Conservation (phyloP, 2,329 filamentous ascomycete genomes). For the Diaporthe australafricana region DNA sequence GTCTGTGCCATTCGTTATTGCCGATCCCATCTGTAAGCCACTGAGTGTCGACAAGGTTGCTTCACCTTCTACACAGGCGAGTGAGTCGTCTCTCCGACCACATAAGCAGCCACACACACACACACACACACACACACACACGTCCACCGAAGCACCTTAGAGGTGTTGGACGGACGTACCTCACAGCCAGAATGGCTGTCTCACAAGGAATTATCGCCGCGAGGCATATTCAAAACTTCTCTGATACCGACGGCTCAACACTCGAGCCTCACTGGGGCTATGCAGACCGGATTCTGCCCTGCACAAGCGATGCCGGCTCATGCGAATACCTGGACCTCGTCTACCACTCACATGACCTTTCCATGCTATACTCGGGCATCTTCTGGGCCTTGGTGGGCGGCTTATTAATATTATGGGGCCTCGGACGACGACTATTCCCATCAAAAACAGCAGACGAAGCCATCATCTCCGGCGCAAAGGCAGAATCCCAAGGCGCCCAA, state of each 20-base stretch:
- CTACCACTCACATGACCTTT: constrained; percentile 59
- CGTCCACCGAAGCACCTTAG: background rate
- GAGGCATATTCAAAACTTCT: constrained; percentile 56
- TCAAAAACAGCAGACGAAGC: background rate
- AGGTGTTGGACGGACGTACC: background rate
- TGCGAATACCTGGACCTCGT: constrained; percentile 64
- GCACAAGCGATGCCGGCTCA: constrained; percentile 58
- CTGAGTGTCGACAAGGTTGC: background rate
- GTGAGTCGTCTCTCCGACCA: background rate
- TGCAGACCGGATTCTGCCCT: constrained; percentile 57
- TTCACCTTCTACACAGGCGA: background rate
- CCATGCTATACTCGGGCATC: constrained; percentile 63
- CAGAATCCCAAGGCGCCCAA: background rate
- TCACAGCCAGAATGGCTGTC: constrained; percentile 29
- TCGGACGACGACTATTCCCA: constrained; percentile 43
- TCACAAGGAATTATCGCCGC: constrained; percentile 37
- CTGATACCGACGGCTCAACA: constrained; percentile 45
- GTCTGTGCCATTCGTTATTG: background rate
- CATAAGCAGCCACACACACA: background rate
- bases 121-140: background rate
- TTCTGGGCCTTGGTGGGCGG: constrained; percentile 60
- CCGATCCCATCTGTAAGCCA: background rate
- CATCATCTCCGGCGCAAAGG: background rate
- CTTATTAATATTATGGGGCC: constrained; percentile 57
- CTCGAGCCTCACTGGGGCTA: constrained; percentile 60